Base-by-base conservation (phyloP, 1,284 basidiomycete species). In the Pseudozyma hubeiensis region DNA sequence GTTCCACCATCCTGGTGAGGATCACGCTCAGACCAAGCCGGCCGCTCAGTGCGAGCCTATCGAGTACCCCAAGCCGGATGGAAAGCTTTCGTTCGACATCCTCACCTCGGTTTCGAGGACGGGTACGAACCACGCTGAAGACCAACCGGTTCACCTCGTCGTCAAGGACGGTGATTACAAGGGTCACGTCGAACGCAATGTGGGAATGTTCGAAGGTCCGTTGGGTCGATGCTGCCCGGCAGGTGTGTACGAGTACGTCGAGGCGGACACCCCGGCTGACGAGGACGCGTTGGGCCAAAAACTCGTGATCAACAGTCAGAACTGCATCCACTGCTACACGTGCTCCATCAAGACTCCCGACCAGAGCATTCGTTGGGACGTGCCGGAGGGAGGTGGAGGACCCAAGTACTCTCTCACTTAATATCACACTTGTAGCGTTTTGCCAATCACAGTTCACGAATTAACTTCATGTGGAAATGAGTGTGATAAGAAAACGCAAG, bases 171-270 rank as follows among this genome's bases (percentile, higher is more conserved):
- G 89, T 41, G 85, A 87, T 19, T 86, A 86, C 54, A 85, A 88
- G 47, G 85, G 88, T 34, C 97, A 99, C 85, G 82, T 84, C 5
- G 86, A 89, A 75, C 86, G 86, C 57, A 98, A 98, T 37, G 79
- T 82, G 30, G 82, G 82, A 29, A 76, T 93, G 76, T 99, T 90
- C 82, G 96, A 91, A 2, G 94, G 94, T 16, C 86, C 97, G 31
- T 88, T 99, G 29, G 92, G 91, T 2, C 88, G 91, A 8, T 95
- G 91, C 16, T 99, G 97, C 85, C 97, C 96, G 0, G 97, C 97
- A 0, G 93, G 91, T 4, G 97, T 99, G 33, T 99, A 99, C 85
- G 96, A 99, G 86, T 99, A 99, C 83, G 91, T 96, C 14, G 91
- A 88, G 63, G 78, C 77, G 14, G 89, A 89, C 43, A 88, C 87